A percentile compares a stretch with the other conserved stretches of the same genome.
Evolutionary conservation across 2,329 filamentous ascomycete genomes (phyloP).

Genomic region (Exophiala phaeomuriformis): DNA sequence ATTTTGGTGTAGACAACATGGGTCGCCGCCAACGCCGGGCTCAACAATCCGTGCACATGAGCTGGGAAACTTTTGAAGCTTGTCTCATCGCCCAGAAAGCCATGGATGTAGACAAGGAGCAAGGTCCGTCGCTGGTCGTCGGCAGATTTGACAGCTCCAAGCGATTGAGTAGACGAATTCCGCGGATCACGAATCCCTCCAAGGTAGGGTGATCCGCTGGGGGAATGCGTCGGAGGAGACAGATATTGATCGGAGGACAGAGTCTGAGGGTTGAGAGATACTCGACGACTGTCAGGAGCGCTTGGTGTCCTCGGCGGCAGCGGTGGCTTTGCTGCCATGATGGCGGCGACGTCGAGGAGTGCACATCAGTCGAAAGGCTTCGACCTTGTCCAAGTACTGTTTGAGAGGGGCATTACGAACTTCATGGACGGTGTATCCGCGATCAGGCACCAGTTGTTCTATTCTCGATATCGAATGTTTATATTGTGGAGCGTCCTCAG

Average conservation of each 20-base stretch:
- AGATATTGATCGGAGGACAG: neutral
- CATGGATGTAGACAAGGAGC: slow-evolving; percentile 77
- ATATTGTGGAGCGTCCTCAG: too few relatives aligned
- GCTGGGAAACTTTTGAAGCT: slow-evolving; percentile 84
- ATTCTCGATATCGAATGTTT: too few relatives aligned
- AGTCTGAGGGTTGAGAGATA: neutral
- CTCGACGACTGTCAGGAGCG: neutral
- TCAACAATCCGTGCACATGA: slow-evolving; percentile 71
- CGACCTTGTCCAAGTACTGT: too few relatives aligned
- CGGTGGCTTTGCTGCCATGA: slow-evolving; percentile 12
- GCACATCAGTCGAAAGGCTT: neutral
- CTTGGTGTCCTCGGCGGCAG: slow-evolving; percentile 8
- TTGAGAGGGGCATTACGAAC: too few relatives aligned
- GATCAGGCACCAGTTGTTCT: too few relatives aligned
- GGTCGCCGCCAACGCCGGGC: slow-evolving; percentile 58
- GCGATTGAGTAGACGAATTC: slow-evolving; percentile 30
- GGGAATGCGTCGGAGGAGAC: slow-evolving; percentile 1
- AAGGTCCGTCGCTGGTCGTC: slow-evolving; percentile 45
- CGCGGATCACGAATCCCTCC: slow-evolving; percentile 28
- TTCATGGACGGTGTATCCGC: too few relatives aligned
- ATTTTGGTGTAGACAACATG: slow-evolving; percentile 78
- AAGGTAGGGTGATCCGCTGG: slow-evolving; percentile 2
- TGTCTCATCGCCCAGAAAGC: slow-evolving; percentile 81
- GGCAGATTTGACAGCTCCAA: slow-evolving; percentile 29
- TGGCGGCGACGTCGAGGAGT: slow-evolving; percentile 1